phyloP scores from a whole-genome alignment of 139 green algal species.

The Micractinium conductrix region DNA sequence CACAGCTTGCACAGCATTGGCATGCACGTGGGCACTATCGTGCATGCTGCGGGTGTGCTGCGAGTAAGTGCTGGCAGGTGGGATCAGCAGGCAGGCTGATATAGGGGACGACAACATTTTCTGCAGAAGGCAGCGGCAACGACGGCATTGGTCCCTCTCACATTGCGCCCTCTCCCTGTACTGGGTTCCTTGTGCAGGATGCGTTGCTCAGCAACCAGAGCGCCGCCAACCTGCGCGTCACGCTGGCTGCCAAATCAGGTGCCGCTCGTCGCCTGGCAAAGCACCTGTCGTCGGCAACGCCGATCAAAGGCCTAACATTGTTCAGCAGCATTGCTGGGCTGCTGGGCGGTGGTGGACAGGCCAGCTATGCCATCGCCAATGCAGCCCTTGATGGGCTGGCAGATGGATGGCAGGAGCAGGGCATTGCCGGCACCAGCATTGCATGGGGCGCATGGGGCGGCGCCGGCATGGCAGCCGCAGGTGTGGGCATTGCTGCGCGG shows the following conservation, averaged over 20 bases:
- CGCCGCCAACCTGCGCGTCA: slow-evolving; percentile 32
- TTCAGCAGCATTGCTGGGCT: slow-evolving; percentile 63
- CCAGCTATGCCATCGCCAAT: slow-evolving; percentile 66
- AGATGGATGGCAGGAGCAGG: too few relatives aligned
- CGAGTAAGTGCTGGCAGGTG: neutral
- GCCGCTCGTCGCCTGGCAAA: slow-evolving; percentile 30
- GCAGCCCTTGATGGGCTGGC: slow-evolving; percentile 44
- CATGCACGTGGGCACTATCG: slow-evolving; percentile 11
- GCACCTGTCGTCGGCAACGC: neutral
- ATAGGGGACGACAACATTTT: too few relatives aligned
- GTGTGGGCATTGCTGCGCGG: slow-evolving; percentile 49
- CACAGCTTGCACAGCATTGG: neutral
- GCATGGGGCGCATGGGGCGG: slow-evolving; percentile 58
- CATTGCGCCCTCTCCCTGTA: too few relatives aligned
- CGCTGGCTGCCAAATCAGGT: slow-evolving; percentile 62
- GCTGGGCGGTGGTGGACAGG: slow-evolving; percentile 55
- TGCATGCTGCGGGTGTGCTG: slow-evolving; percentile 77
- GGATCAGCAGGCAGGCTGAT: too few relatives aligned
- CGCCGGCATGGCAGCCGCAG: slow-evolving; percentile 77
- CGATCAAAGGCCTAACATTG: slow-evolving; percentile 13
- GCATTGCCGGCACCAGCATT: slow-evolving; percentile 8
- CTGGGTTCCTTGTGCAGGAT: slow-evolving; percentile 51
- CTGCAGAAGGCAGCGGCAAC: too few relatives aligned
- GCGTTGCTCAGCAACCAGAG: slow-evolving; percentile 68
- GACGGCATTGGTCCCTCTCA: too few relatives aligned